Evolutionary conservation across 164 flowering plant species (phyloP).

Genomic region (Stephania cephalantha): DNA sequence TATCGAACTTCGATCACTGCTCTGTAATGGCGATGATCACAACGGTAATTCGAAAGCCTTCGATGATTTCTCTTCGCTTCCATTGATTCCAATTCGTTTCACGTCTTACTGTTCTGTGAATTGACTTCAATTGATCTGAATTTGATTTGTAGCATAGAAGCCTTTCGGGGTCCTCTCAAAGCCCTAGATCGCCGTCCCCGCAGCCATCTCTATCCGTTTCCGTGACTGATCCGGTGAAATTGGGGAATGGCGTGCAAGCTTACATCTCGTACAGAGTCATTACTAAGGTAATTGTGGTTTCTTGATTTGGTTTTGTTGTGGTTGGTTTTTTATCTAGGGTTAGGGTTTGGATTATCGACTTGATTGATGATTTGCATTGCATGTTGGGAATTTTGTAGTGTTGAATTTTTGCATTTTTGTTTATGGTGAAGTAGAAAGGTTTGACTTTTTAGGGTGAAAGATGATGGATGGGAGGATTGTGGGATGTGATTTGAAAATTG

Average conservation of each 20-base stretch:
- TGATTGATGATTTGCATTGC: neutral
- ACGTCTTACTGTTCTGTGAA: too few species aligned
- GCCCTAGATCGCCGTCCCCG: constrained; percentile 84
- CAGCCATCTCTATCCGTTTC: constrained; percentile 74
- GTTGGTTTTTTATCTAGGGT: constrained; percentile 11
- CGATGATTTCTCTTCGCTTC: neutral
- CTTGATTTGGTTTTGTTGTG: neutral
- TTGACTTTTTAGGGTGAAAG: too few species aligned
- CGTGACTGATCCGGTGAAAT: constrained; percentile 91
- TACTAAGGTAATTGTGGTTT: constrained; percentile 56
- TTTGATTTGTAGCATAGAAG: constrained; percentile 51
- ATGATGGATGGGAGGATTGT: too few species aligned
- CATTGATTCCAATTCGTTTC: neutral
- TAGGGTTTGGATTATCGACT: neutral
- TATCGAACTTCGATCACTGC: too few species aligned
- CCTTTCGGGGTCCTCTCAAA: constrained; percentile 52
- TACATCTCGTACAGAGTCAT: constrained; percentile 93
- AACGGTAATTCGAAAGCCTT: constrained; percentile 1
- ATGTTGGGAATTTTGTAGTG: neutral
- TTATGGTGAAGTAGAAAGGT: too few species aligned
- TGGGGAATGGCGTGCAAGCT: constrained; percentile 97
- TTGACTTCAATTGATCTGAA: neutral
- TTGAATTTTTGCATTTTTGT: too few species aligned
- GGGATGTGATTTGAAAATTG: too few species aligned
- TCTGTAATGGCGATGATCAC: constrained; percentile 5